Evolutionary conservation across 805 yeast genomes (phyloP).

Genomic region (Pichia paraexigua): DNA sequence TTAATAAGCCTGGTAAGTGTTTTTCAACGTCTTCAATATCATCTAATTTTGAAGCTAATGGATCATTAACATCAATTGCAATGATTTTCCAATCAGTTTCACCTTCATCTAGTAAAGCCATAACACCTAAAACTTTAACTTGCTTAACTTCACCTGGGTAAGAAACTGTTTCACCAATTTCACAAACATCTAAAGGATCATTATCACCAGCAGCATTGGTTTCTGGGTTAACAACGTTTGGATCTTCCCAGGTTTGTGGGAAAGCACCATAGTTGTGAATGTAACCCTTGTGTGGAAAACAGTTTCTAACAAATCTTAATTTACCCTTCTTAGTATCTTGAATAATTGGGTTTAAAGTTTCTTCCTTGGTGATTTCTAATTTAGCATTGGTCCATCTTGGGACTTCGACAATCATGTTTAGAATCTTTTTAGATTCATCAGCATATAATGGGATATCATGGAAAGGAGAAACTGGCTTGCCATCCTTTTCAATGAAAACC

Average conservation of each 20-base stretch:
- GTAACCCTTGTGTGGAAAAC: constrained; percentile 98
- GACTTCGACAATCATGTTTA: constrained; percentile 80
- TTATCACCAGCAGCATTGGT: constrained; percentile 70
- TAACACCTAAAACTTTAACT: constrained; percentile 88
- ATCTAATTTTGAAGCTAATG: constrained; percentile 76
- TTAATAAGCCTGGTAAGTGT: constrained; percentile 85
- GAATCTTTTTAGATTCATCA: constrained; percentile 81
- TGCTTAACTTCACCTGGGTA: constrained; percentile 70
- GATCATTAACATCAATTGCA: constrained; percentile 81
- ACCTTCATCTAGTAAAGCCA: constrained; percentile 92
- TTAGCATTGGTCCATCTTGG: constrained; percentile 99
- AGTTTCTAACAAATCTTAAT: constrained; percentile 90
- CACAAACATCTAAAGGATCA: constrained; percentile 82
- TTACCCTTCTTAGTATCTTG: constrained; percentile 98
- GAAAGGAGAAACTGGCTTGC: constrained; percentile 92
- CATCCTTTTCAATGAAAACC: constrained; percentile 86
- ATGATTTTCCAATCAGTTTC: constrained; percentile 90
- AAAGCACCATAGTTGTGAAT: constrained; percentile 98
- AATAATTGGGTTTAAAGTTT: constrained; percentile 80
- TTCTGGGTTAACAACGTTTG: constrained; percentile 54
- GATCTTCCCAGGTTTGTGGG: constrained; percentile 91
- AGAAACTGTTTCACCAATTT: constrained; percentile 63
- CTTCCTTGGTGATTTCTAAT: constrained; percentile 86
- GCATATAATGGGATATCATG: constrained; percentile 92
- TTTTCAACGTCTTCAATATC: constrained; percentile 88